Base-by-base conservation (phyloP, 805 yeast species). In the Yamadazyma laniorum region DNA sequence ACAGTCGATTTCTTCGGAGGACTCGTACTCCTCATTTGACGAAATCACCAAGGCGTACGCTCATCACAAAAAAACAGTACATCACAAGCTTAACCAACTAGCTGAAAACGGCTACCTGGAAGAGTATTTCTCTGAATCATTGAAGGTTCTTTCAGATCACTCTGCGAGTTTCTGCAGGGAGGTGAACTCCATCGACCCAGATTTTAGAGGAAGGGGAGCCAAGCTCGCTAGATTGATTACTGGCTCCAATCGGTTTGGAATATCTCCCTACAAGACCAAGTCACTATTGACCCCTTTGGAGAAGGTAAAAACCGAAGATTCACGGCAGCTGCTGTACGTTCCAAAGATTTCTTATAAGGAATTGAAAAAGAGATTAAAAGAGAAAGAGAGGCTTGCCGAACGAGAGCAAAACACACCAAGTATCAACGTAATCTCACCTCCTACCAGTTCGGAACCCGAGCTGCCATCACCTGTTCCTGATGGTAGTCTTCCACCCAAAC, bases 161-260 rank as follows among this genome's bases (percentile, higher is more conserved):
- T 64, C 71, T 9, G 45, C 52, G 5, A 45, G 37, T 21, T 58
- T 68, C 23, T 69, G 74, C 45, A 51, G 52, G 21, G 69, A 67
- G 13, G 43, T 69, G 9, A 50, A 60, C 11, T 53, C 47, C 5
- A 56, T 68, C 5, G 58, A 63, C 43, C 73, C 74, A 2, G 67
- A 61, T 43, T 63, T 62, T 44, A 49, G 51, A 19, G 71, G 73
- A 3, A 50, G 59, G 33, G 73, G 74, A 4, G 68, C 74, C 13
- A 59, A 61, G 42, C 52, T 68, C 40, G 74, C 74, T 0, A 47
- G 67, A 9, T 62, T 56, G 9, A 63, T 69, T 22, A 69, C 74
- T 1, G 74, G 74, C 3, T 65, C 72, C 3, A 66, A 55, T 34
- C 48, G 55, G 4, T 67, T 67, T 47, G 74, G 72, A 0, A 47